Conservation (phyloP, 2,329 filamentous ascomycete genomes). For the Fusarium nurragi region DNA sequence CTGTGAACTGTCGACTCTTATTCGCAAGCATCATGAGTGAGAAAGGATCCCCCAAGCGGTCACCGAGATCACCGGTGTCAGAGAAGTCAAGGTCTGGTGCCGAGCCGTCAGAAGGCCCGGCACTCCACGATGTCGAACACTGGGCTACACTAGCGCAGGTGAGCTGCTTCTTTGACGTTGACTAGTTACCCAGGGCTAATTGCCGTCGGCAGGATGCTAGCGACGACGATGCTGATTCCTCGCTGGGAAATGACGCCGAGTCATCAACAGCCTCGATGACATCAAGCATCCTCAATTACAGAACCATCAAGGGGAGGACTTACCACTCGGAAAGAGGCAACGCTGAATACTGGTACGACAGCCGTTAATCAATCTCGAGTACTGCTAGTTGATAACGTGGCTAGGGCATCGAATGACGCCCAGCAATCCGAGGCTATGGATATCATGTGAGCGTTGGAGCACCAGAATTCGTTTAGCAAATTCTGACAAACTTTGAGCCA, state of each 20-base stretch:
- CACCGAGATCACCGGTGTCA: constrained; percentile 4
- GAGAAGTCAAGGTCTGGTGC: background rate
- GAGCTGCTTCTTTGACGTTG: too few species aligned
- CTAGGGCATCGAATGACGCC: constrained; percentile 32
- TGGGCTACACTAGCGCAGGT: constrained; percentile 3
- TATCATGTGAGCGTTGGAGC: constrained; percentile 11
- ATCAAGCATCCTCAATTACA: constrained; percentile 24
- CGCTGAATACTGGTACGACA: constrained; percentile 10
- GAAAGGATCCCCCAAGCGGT: background rate
- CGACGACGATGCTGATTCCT: constrained; percentile 8
- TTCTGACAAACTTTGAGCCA: background rate
- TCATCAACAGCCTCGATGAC: constrained; percentile 31
- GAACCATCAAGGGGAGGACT: constrained; percentile 28
- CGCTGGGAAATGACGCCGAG: constrained; percentile 1
- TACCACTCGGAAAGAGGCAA: constrained; percentile 26
- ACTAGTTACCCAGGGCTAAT: too few species aligned
- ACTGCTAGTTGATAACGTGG: rapidly evolving
- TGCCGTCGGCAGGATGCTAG: background rate
- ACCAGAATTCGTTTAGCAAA: rapidly evolving
- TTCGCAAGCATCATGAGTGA: background rate
- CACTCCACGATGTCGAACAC: constrained; percentile 5
- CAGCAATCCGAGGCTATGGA: constrained; percentile 32
- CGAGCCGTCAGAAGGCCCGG: background rate
- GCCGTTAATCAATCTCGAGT: rapidly evolving
- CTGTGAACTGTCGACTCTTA: background rate